Evolutionary conservation across 2,329 filamentous ascomycete species (phyloP).

Genomic region (Clonostachys rhizophaga): DNA sequence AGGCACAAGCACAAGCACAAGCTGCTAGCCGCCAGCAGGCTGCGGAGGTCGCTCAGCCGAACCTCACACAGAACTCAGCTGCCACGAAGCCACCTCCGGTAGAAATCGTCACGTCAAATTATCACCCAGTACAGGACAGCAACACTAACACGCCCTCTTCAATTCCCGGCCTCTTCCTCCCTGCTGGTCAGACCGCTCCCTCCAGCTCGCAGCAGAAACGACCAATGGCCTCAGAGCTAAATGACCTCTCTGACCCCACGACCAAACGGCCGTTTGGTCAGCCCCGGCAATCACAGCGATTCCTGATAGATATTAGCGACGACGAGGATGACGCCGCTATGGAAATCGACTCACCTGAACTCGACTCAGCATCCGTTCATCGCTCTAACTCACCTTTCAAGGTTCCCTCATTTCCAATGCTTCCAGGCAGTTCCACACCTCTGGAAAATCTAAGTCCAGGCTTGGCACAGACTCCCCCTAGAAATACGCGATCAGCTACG

Average conservation of each 20-base stretch:
- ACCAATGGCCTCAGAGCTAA: slow-evolving; percentile 64
- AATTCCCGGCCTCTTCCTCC: slow-evolving; percentile 31
- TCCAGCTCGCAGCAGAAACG: slow-evolving; percentile 24
- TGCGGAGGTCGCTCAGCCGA: slow-evolving; percentile 1
- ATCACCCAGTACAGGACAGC: not conserved
- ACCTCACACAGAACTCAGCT: not conserved
- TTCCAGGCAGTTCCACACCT: slow-evolving; percentile 23
- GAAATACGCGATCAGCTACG: slow-evolving; percentile 1
- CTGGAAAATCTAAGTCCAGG: too few species aligned
- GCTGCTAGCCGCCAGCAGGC: slow-evolving; percentile 1
- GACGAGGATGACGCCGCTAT: slow-evolving; percentile 62
- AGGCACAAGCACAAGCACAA: slow-evolving; percentile 23
- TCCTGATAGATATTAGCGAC: slow-evolving; percentile 85
- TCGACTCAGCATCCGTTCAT: slow-evolving; percentile 28
- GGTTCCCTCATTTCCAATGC: slow-evolving; percentile 23
- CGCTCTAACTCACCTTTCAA: slow-evolving; percentile 21
- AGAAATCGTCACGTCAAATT: not conserved
- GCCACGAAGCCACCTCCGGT: not conserved
- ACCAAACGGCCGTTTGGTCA: slow-evolving; percentile 61
- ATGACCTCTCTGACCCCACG: slow-evolving; percentile 40
- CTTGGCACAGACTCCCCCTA: too few species aligned
- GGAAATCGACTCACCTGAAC: slow-evolving; percentile 56
- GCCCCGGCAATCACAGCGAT: slow-evolving; percentile 50
- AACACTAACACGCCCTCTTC: slow-evolving; percentile 8
- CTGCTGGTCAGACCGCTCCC: slow-evolving; percentile 11